Evolutionary conservation across 495 filamentous ascomycete species (phyloP), one percentile per base, ranked within the genome.

Genomic region (Hypoxylon subgilvum): DNA sequence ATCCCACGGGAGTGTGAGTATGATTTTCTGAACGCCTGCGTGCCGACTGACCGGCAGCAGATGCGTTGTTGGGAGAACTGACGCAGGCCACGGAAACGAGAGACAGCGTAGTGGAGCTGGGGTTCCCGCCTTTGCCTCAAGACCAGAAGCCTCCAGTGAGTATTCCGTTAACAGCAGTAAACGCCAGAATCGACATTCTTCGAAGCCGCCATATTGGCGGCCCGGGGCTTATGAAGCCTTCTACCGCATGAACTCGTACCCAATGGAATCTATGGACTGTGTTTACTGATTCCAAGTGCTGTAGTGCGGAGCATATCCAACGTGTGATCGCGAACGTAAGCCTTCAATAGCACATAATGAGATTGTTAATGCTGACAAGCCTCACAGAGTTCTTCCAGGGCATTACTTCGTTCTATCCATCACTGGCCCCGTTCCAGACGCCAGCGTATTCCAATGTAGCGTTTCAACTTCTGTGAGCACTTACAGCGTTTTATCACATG

Each of bases 1-100:
- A 69, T 84, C 28, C 76, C 77, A 6, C 70, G 79, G 28, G 73
- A 76, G 55, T 76, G 73, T 76, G 38, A 44, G 72, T 52, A 2
- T 3, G 8, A 30, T 9, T n/a, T 1, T 10, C 7, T n/a, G 14
- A 7, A 32, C 6, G 46, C 2, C 1, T 12, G 16, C 2, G 10
- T 23, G 13, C 13, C 16, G 23, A 25, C 48, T 61, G 14, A 61
- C 23, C 2, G 27, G 41, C 16, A 54, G 66, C 12, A 80, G 80
- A 74, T 28, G 79, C 63, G 49, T 67, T 76, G 50, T 70, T 60
- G 23, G 76, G 56, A 52, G 79, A 66, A 61, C 71, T 69, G 31
- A 81, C 63, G 46, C 76, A 70, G 57, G 74, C 70, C 22, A 65
- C 57, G 16, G 66, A 58, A 22, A 71, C 57, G 16, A 58, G 51